A percentile compares a stretch with the other conserved stretches of the same genome.
phyloP scores from a whole-genome alignment of 2,329 filamentous ascomycete genomes.

The Fusarium oligoseptatum region DNA sequence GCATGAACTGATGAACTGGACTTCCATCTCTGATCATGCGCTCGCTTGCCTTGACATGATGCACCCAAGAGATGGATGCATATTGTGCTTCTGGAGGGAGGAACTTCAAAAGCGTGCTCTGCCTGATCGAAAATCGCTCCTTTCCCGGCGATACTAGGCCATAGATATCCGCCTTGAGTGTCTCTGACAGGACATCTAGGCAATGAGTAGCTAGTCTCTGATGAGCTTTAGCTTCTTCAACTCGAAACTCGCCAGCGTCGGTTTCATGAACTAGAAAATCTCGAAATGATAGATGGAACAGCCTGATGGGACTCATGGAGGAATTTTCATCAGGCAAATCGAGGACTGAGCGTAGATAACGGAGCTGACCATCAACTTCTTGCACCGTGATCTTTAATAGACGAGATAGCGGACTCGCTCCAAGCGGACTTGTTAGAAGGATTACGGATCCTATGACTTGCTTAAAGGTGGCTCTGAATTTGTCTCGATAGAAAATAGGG shows the following conservation, averaged over 20 bases:
- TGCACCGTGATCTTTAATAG: conserved; percentile 43
- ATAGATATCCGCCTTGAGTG: conserved; percentile 48
- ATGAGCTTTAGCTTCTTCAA: conserved; percentile 21
- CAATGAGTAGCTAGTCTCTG: conserved; percentile 6
- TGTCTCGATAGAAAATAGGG: neutral
- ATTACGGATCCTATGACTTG: conserved; percentile 50
- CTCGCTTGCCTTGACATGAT: conserved; percentile 48
- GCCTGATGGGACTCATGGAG: conserved; percentile 40
- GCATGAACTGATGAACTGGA: conserved; percentile 27
- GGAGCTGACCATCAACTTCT: conserved; percentile 39
- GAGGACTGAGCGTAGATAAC: conserved; percentile 53
- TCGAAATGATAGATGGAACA: conserved; percentile 55
- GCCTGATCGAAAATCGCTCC: neutral
- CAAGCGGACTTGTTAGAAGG: conserved; percentile 49
- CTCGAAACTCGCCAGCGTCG: conserved; percentile 41
- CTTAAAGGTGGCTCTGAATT: conserved; percentile 37
- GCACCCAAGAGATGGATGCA: conserved; percentile 54
- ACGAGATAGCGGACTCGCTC: conserved; percentile 40
- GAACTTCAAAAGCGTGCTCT: neutral
- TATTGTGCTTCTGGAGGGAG: neutral
- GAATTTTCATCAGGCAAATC: conserved; percentile 40
- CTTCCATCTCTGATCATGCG: conserved; percentile 43
- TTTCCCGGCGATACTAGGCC: conserved; percentile 4
- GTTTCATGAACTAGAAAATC: conserved; percentile 46
- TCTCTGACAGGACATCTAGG: conserved; percentile 22